Conservation (phyloP, 441 rosid genomes). For the Mallotus japonicus region DNA sequence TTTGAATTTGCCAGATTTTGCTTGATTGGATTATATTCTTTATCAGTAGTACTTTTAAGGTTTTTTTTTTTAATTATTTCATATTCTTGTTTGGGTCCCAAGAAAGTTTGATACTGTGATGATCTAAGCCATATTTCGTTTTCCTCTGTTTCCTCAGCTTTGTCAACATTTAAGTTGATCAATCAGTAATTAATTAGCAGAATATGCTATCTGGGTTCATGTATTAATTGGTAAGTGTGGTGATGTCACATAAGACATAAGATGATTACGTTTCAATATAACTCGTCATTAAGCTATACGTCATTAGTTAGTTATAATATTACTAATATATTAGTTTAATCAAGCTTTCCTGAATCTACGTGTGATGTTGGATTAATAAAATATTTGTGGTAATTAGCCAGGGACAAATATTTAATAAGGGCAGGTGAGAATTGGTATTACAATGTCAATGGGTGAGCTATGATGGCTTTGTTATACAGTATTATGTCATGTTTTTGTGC, state of each 20-base stretch:
- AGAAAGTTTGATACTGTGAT: not conserved
- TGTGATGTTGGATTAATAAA: not conserved
- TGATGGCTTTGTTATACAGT: not conserved
- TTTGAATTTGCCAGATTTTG: too few relatives aligned
- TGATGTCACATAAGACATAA: not conserved
- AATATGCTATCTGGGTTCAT: conserved; percentile 1
- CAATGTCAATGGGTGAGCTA: not conserved
- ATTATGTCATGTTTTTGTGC: conserved; percentile 13
- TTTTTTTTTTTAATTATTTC: not conserved
- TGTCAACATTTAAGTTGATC: not conserved
- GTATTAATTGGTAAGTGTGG: too few relatives aligned
- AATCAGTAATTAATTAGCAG: not conserved
- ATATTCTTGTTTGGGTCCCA: not conserved
- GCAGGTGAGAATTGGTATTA: too few relatives aligned
- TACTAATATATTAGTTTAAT: not conserved
- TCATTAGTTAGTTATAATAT: not conserved
- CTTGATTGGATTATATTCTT: not conserved
- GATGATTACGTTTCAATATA: not conserved
- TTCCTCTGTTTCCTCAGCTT: not conserved
- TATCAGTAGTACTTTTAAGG: not conserved
- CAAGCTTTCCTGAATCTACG: too few relatives aligned
- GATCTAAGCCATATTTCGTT: conserved; percentile 1
- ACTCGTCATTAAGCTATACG: conserved; percentile 15
- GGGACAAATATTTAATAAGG: too few relatives aligned
- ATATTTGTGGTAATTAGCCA: not conserved